Conservation (phyloP, 169 alveolate species). For the Eimeria brunetti region DNA sequence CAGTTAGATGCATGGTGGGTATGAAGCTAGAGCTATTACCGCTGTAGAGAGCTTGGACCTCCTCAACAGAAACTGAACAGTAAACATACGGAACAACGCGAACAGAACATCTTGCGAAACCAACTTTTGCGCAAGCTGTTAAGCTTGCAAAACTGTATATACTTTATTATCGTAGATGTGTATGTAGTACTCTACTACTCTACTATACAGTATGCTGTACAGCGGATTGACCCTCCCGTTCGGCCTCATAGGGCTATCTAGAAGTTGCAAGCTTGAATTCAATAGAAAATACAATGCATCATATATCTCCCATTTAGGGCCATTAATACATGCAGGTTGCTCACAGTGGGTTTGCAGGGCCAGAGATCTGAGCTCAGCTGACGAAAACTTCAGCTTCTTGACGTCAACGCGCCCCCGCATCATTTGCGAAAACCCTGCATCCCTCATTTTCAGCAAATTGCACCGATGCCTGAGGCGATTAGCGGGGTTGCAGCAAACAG, state of each 20-base stretch:
- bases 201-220: too few relatives aligned
- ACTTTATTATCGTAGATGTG: neutral
- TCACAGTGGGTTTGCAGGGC: constrained; percentile 76
- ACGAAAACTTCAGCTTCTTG: constrained; percentile 69
- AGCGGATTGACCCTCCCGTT: neutral
- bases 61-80: constrained; percentile 68
- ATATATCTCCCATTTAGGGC: neutral
- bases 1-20: neutral
- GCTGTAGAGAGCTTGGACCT: constrained; percentile 75
- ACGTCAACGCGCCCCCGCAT: constrained; percentile 56
- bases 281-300: neutral
- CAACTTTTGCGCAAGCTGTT: neutral
- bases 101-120: neutral
- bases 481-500: neutral
- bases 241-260: neutral
- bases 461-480: neutral
- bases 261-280: neutral
- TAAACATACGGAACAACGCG: neutral
- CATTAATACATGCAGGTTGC: neutral
- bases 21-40: neutral
- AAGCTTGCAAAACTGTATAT: neutral
- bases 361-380: constrained; percentile 74
- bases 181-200: neutral
- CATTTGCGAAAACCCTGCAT: constrained; percentile 15
- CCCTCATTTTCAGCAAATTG: constrained; percentile 1